Evolutionary conservation across 192 early-diverging fungal genomes (phyloP).

Genomic region (Coemansia sp.): DNA sequence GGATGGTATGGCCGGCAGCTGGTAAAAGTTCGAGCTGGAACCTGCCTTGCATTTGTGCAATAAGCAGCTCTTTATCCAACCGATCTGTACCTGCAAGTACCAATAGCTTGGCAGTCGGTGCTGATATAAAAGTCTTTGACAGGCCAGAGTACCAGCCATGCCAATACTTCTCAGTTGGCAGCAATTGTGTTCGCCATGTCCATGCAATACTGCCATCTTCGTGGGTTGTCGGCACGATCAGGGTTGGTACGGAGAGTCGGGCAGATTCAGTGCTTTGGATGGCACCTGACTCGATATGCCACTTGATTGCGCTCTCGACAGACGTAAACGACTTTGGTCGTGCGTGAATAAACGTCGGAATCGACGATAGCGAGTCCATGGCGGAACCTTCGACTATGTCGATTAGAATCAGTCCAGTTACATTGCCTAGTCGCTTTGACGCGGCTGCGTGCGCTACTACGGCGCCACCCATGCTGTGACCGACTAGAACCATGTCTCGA

Average conservation of each 20-base stretch:
- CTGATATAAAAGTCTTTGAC: constrained; percentile 67
- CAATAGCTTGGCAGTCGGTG: constrained; percentile 62
- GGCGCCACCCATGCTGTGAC: constrained; percentile 84
- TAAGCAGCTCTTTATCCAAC: constrained; percentile 71
- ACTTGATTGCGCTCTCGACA: constrained; percentile 35
- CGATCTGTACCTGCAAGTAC: constrained; percentile 74
- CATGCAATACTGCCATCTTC: constrained; percentile 48
- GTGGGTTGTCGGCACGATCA: constrained; percentile 37
- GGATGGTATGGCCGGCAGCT: constrained; percentile 69
- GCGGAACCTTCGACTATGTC: constrained; percentile 79
- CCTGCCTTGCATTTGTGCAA: constrained; percentile 84
- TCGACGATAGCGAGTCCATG: constrained; percentile 47
- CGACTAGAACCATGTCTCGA: constrained; percentile 67
- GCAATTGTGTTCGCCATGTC: constrained; percentile 61
- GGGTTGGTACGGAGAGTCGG: constrained; percentile 69
- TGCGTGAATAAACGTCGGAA: constrained; percentile 39
- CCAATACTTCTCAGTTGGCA: constrained; percentile 68
- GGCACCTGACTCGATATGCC: constrained; percentile 59
- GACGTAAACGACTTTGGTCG: constrained; percentile 34
- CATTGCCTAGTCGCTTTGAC: constrained; percentile 46
- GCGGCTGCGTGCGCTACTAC: constrained; percentile 67
- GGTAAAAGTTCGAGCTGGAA: constrained; percentile 72
- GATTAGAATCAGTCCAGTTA: constrained; percentile 66
- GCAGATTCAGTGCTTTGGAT: constrained; percentile 68
- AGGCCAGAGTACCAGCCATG: constrained; percentile 60